Evolutionary conservation across 1,284 basidiomycete species (phyloP).

Genomic region (Papiliotrema flavescens): DNA sequence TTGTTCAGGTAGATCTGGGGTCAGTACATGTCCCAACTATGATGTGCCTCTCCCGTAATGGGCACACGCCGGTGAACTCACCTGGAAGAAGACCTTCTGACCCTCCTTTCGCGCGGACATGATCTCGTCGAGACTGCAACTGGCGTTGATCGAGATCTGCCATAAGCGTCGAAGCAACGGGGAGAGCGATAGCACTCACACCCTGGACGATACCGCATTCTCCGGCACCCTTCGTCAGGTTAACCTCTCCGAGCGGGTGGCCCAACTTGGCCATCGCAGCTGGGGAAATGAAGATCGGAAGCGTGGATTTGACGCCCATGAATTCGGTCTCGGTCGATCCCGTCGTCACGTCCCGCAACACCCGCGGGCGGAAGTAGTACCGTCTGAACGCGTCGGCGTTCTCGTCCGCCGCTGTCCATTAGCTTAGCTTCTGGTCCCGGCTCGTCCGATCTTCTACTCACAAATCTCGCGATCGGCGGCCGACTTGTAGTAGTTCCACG

Average conservation of each 20-base stretch:
- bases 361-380: conserved; percentile 56
- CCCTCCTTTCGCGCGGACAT: conserved; percentile 46
- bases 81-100: conserved; percentile 51
- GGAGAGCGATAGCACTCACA: conserved; percentile 23
- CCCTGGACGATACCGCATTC: conserved; percentile 50
- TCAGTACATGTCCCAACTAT: neutral
- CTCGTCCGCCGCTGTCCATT: conserved; percentile 47
- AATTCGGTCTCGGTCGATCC: conserved; percentile 31
- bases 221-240: conserved; percentile 51
- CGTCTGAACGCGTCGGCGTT: conserved; percentile 53
- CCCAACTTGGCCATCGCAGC: conserved; percentile 54
- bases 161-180: neutral
- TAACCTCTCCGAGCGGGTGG: conserved; percentile 53
- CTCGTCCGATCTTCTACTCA: conserved; percentile 25
- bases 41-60: too few species aligned
- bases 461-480: conserved; percentile 54
- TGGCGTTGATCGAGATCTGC: conserved; percentile 49
- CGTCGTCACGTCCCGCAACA: conserved; percentile 32
- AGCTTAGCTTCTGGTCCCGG: neutral
- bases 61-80: conserved; percentile 9
- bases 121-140: conserved; percentile 54
- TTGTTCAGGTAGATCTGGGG: conserved; percentile 57
- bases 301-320: conserved; percentile 40
- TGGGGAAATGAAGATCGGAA: conserved; percentile 53
- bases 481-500: conserved; percentile 57